Conservation (phyloP, 2,329 filamentous ascomycete species). For the Epichloe sibirici region DNA sequence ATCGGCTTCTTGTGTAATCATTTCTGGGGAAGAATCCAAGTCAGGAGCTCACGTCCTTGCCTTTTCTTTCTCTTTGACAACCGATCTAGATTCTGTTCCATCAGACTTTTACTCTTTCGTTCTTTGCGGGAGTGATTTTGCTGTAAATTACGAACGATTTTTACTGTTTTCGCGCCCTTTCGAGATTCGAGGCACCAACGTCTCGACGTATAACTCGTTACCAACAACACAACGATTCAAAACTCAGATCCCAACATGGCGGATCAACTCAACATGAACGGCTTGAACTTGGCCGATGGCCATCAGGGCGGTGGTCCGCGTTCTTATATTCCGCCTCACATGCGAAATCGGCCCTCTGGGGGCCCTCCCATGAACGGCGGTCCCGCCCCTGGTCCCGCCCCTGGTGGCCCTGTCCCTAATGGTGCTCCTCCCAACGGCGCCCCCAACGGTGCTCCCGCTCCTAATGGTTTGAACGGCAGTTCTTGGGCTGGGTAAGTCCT, state of each 20-base stretch:
- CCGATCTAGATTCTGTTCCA: conserved; percentile 19
- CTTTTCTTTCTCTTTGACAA: conserved; percentile 14
- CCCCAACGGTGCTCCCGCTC: conserved; percentile 11
- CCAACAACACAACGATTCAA: not conserved
- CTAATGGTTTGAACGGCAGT: conserved; percentile 31
- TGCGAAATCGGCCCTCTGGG: conserved; percentile 43
- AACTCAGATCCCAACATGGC: conserved; percentile 48
- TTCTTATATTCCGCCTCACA: conserved; percentile 78
- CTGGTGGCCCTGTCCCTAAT: conserved; percentile 18
- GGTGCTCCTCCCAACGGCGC: conserved; percentile 14
- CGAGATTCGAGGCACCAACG: not conserved
- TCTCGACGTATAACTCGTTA: not conserved
- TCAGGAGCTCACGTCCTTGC: conserved; percentile 22
- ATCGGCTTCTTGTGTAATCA: conserved; percentile 20
- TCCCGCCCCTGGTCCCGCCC: conserved; percentile 24
- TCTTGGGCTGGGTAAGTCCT: conserved; percentile 40
- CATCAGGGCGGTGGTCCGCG: conserved; percentile 26
- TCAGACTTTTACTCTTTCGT: conserved; percentile 17
- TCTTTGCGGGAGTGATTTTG: conserved; percentile 18
- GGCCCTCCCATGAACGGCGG: conserved; percentile 5
- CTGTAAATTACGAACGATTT: conserved; percentile 8
- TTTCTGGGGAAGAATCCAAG: conserved; percentile 19
- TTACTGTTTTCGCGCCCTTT: not conserved
- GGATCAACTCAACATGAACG: conserved; percentile 73
- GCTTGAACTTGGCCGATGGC: conserved; percentile 49